Percentiles rank a stretch among this genome's conserved stretches.
Evolutionary conservation across 1,284 basidiomycete species (phyloP).

Genomic region (Erythrobasidium hasegawianum): DNA sequence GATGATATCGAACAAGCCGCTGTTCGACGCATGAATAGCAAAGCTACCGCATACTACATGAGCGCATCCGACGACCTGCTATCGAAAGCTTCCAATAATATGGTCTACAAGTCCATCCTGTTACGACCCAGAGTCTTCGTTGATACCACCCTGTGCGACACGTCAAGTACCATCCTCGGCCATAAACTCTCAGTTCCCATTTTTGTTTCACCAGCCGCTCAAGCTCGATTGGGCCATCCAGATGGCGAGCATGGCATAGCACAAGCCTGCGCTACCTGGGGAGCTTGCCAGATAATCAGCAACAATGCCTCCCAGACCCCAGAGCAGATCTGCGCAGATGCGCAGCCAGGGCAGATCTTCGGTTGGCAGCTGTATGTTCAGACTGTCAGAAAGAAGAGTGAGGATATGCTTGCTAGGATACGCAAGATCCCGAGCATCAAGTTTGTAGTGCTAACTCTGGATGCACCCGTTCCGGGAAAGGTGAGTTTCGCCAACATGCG

Average conservation of each 20-base stretch:
- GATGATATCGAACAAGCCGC: constrained; percentile 41
- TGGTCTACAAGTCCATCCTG: constrained; percentile 54
- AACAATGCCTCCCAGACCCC: constrained; percentile 70
- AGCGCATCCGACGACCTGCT: constrained; percentile 49
- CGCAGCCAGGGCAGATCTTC: constrained; percentile 61
- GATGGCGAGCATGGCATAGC: constrained; percentile 41
- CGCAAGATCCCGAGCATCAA: constrained; percentile 65
- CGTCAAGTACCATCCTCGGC: constrained; percentile 73
- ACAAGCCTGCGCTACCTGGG: constrained; percentile 32
- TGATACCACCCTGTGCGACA: constrained; percentile 66
- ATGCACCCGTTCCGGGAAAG: constrained; percentile 79
- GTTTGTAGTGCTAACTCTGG: constrained; percentile 86
- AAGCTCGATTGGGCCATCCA: constrained; percentile 45
- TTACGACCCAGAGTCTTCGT: constrained; percentile 77
- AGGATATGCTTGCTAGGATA: constrained; percentile 67
- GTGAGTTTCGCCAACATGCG: background rate
- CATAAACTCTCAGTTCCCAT: constrained; percentile 70
- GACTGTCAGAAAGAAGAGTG: constrained; percentile 63
- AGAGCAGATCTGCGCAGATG: constrained; percentile 61
- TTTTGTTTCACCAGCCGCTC: constrained; percentile 71
- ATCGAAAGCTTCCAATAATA: constrained; percentile 15
- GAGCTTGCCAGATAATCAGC: constrained; percentile 24
- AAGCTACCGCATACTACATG: constrained; percentile 65
- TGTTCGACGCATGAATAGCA: constrained; percentile 33
- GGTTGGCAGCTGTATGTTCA: constrained; percentile 82